Percentiles rank a stretch among this genome's conserved stretches.
These are phyloP conservation scores for Alternaria sp. DNA, from an alignment of 2,329 filamentous ascomycete genomes.

Conservation along the genomic window DNA sequence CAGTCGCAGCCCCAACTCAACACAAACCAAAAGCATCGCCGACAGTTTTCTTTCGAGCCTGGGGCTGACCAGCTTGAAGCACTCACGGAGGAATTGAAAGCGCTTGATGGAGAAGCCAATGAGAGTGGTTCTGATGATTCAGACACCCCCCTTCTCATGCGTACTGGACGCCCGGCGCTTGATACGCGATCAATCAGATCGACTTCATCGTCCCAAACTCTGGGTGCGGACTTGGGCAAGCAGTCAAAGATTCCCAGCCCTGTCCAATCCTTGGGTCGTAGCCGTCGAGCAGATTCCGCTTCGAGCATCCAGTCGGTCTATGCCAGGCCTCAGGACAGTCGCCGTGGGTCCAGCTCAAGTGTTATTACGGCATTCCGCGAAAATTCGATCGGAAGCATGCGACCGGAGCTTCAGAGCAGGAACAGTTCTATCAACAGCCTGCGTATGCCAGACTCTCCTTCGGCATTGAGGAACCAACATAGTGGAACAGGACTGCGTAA, in stretches of 20 bases:
- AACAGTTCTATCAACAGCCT: slow-evolving; percentile 26
- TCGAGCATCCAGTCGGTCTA: slow-evolving; percentile 47
- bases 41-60: slow-evolving; percentile 53
- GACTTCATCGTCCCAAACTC: background rate
- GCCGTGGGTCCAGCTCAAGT: slow-evolving; percentile 38
- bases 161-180: background rate
- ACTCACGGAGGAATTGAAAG: slow-evolving; percentile 19
- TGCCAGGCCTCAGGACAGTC: slow-evolving; percentile 22
- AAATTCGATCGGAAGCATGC: slow-evolving; percentile 19
- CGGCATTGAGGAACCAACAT: slow-evolving; percentile 20
- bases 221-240: slow-evolving; percentile 20
- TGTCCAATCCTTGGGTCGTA: slow-evolving; percentile 42
- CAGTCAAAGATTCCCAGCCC: slow-evolving; percentile 54
- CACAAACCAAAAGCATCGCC: slow-evolving; percentile 26
- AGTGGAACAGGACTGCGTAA: slow-evolving; percentile 27
- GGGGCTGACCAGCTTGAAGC: slow-evolving; percentile 47
- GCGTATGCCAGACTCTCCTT: slow-evolving; percentile 11
- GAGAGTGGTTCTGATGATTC: slow-evolving; percentile 11
- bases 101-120: slow-evolving; percentile 6
- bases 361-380: slow-evolving; percentile 37
- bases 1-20: slow-evolving; percentile 28
- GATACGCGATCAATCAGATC: background rate
- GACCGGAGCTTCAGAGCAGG: slow-evolving; percentile 18
- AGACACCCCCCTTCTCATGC: background rate
- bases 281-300: slow-evolving; percentile 47